Evolutionary conservation across 768 basidiomycete genomes (phyloP), one percentile per base, ranked within the genome.

Genomic region (Mycena amicta): DNA sequence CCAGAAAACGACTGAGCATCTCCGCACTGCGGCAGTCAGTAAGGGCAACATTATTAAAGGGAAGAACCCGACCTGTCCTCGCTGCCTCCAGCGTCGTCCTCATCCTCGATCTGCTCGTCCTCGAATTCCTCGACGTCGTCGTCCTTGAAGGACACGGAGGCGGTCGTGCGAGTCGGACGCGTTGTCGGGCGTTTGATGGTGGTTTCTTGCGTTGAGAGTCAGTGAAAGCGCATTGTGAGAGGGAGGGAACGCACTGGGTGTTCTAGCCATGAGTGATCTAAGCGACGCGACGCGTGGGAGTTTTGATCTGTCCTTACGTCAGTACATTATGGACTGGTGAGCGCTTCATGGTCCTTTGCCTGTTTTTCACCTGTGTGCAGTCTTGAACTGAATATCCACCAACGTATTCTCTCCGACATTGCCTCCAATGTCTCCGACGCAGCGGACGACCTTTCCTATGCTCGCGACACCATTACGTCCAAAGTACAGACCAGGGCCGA

Each of bases 311-410:
- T n/a, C n/a, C n/a, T n/a, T n/a, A n/a, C n/a, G n/a, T n/a, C n/a
- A n/a, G n/a, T n/a, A n/a, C 31, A 60, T 52, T 33, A 84, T 84
- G 83, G 83, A 84, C 67, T 82, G 76, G 83, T 83, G 63, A 67
- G 80, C 16, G 18, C 27, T 52, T 27, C 33, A 43, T 33, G 29
- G 22, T 51, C 13, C 50, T 37, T 53, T 55, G 50, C 66, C 41
- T 51, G 13, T 56, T 26, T 28, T 26, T 20, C 16, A 45, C 22
- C 43, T 15, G 43, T 5, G 20, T 51, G 18, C 62, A 93, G 91
- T 69, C 75, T 93, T 18, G 92, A 94, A 69, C 72, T 93, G 22
- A 87, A 90, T 69, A 85, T 92, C 52, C 87, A 85, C 60, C 90
- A 90, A 64, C 80, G 80, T 57, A 88, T 94, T 59, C 71, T 93